Evolutionary conservation across 2,329 filamentous ascomycete species (phyloP).

Genomic region (Cadophora luteo-olivacea): DNA sequence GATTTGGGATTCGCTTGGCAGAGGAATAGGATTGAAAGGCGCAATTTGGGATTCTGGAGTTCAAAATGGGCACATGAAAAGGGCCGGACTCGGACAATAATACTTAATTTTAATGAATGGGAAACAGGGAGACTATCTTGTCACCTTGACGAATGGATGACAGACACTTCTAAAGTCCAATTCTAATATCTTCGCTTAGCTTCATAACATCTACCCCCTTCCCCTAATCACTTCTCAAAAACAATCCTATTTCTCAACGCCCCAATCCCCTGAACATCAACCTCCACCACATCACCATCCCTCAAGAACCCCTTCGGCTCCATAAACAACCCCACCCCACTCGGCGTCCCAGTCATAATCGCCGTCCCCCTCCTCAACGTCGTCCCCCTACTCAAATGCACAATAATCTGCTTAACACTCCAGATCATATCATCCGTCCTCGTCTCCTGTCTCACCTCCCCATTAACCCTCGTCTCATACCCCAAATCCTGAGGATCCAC

Average conservation of each 20-base stretch:
- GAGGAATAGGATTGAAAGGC: not conserved
- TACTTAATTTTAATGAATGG: not conserved
- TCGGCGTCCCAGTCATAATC: constrained; percentile 58
- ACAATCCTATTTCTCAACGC: constrained; percentile 41
- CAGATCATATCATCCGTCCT: constrained; percentile 56
- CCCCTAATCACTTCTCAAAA: constrained; percentile 19
- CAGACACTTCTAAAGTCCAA: not conserved
- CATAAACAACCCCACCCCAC: constrained; percentile 47
- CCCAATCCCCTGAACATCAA: constrained; percentile 43
- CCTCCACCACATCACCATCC: constrained; percentile 46
- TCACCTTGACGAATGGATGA: not conserved
- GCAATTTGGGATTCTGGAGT: not conserved
- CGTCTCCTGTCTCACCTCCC: constrained; percentile 50
- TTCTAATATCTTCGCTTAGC: not conserved
- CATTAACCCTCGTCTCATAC: constrained; percentile 52
- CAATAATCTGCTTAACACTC: constrained; percentile 49
- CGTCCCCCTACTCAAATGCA: constrained; percentile 50
- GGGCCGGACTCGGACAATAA: too few species aligned
- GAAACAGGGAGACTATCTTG: not conserved
- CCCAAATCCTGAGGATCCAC: constrained; percentile 30
- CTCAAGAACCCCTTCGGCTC: constrained; percentile 44
- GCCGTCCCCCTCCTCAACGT: constrained; percentile 54
- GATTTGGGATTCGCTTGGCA: not conserved
- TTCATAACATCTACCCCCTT: not conserved
- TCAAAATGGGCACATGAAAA: not conserved